phyloP scores from a whole-genome alignment of 1,284 basidiomycete genomes.

The Microstroma glucosiphilum region DNA sequence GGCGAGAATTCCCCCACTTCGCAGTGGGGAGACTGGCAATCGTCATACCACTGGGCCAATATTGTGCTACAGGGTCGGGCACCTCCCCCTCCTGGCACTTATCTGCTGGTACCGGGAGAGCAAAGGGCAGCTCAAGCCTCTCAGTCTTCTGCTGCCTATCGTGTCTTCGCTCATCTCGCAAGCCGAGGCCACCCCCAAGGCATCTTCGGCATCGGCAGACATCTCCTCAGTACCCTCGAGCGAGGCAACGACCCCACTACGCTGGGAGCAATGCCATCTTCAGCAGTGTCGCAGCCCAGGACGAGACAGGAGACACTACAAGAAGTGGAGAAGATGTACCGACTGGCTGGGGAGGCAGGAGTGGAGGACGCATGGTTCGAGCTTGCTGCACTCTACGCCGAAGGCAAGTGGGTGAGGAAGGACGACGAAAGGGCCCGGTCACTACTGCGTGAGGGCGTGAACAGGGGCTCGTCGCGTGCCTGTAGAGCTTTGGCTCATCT shows the following conservation, averaged over 20 bases:
- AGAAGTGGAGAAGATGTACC: slow-evolving; percentile 8
- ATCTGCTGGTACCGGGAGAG: neutral
- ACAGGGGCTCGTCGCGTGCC: neutral
- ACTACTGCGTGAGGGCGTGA: neutral
- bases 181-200: slow-evolving; percentile 14
- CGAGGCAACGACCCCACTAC: slow-evolving; percentile 9
- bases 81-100: slow-evolving; percentile 15
- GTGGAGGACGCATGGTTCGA: slow-evolving; percentile 18
- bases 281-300: neutral
- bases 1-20: neutral
- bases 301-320: slow-evolving; percentile 4
- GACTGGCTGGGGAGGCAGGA: slow-evolving; percentile 14
- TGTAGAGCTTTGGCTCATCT: neutral
- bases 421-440: slow-evolving; percentile 7
- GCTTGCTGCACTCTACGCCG: slow-evolving; percentile 12
- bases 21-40: slow-evolving; percentile 7
- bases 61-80: slow-evolving; percentile 13
- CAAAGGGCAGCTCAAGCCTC: neutral
- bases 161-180: slow-evolving; percentile 17
- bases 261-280: slow-evolving; percentile 1
- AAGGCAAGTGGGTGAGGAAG: slow-evolving; percentile 9
- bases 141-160: slow-evolving; percentile 12
- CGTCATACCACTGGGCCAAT: slow-evolving; percentile 14
- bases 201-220: slow-evolving; percentile 14
- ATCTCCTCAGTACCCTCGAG: slow-evolving; percentile 9